Base-by-base conservation (phyloP, 106 monocot genomes). In the Dendrobium officinale region DNA sequence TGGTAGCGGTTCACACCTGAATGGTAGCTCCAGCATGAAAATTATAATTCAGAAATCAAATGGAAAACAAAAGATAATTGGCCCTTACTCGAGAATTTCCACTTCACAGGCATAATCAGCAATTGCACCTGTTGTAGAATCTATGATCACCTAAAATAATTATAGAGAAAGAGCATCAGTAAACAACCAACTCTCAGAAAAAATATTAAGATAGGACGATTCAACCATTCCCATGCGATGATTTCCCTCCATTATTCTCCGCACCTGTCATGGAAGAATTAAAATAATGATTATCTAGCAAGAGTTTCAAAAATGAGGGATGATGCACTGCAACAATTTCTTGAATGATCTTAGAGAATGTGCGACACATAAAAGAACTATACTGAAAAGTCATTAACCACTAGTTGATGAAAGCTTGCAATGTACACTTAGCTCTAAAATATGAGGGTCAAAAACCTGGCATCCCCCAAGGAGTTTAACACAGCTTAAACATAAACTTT, bases 181-280 rank as follows among this genome's bases (percentile, higher is more conserved):
- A 47, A 77, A 40, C 17, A 43, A 7, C 18, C n/a, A 43, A n/a
- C 16, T 43, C 29, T 40, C 75, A 75, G n/a, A 42, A 45, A 27
- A 19, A 45, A 43, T 4, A 17, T 24, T 54, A 55, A 72, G 64
- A 29, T 31, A 77, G 18, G 27, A 59, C 15, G 51, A 40, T 31
- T 56, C 59, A 81, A 95, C 98, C 98, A 99, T 99, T 89, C 98
- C 98, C 98, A 99, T 99, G 64, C 92, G 89, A 81, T 86, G 98
- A 79, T 95, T 99, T 83, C 98, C 98, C 95, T 99, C 98, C 98
- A 99, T 99, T 82, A 93, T 70, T 70, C 98, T 92, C 79, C 98
- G 83, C 85, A 99, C 98, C 92, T 99, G 80, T 82, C 79, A 77
- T 42, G 83, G 75, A 79, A 45, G 31, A 55, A 43, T 48, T 77